Conservation (phyloP, 2,329 filamentous ascomycete genomes). For the Alternaria longipes region DNA sequence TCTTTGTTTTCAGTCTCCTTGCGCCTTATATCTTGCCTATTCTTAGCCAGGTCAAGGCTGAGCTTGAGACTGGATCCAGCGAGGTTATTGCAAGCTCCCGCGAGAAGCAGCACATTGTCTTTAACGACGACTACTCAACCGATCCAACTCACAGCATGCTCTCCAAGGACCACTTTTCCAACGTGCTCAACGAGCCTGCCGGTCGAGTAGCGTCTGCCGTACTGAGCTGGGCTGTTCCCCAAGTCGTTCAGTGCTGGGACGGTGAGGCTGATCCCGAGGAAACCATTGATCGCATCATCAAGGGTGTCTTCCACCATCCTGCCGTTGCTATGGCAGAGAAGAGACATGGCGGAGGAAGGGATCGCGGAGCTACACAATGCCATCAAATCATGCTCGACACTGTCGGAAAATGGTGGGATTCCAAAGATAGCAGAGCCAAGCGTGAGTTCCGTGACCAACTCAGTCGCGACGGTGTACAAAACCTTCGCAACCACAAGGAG, state of each 20-base stretch:
- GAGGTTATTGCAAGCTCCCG: conserved; percentile 88
- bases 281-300: conserved; percentile 78
- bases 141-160: conserved; percentile 96
- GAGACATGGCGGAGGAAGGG: conserved; percentile 51
- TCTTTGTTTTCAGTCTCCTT: conserved; percentile 91
- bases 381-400: conserved; percentile 80
- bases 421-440: conserved; percentile 69
- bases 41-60: conserved; percentile 84
- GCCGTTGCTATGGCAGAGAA: conserved; percentile 75
- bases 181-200: conserved; percentile 86
- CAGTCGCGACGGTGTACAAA: conserved; percentile 77
- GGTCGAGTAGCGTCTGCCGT: conserved; percentile 82
- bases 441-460: conserved; percentile 77
- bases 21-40: conserved; percentile 88
- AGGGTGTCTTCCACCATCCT: conserved; percentile 87
- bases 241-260: conserved; percentile 88
- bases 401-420: conserved; percentile 83
- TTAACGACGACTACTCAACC: conserved; percentile 76
- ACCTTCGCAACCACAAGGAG: conserved; percentile 85
- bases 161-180: conserved; percentile 94
- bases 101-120: conserved; percentile 86
- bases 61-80: conserved; percentile 83
- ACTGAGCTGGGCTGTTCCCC: conserved; percentile 85
- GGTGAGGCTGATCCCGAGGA: conserved; percentile 77
- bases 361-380: conserved; percentile 66